Evolutionary conservation across 2,329 filamentous ascomycete genomes (phyloP), one percentile per base, ranked within the genome.

Genomic region (Onygena corvina): DNA sequence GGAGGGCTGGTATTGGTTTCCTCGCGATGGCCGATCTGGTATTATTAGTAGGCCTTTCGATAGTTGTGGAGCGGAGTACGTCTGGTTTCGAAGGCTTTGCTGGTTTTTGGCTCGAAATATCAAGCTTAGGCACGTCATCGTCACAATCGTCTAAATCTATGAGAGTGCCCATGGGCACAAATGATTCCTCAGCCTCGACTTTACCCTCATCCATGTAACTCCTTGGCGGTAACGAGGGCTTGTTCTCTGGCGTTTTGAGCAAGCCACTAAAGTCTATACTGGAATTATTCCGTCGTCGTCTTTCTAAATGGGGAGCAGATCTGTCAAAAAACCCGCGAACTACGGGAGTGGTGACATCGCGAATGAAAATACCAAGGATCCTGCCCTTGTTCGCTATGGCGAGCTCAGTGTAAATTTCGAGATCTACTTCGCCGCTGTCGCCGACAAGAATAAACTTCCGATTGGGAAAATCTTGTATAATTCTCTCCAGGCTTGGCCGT

Each of bases 341-440:
- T 31, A 84, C 76, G 0, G 83, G 77, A 0, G 87, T 94, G 0
- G 92, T 98, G 18, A 98, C 86, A 65, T 98, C 92, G 49, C 93
- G 79, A 55, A 98, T 96, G 65, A 96, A 96, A 4, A 98, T 79
- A 0, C 81, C 92, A 25, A 88, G 71, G 1, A 98, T 81, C 23
- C 86, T 79, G 0, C 85, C 84, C 0, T 89, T 90, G 58, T 96
- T 83, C 2, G 85, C 80, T 29, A 90, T 61, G 0, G 84, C 89
- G n/a, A 94, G 76, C 54, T 98, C 92, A 0, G 89, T 95, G 61
- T 98, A 98, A 0, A 96, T 88, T 64, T 98, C 93, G 2, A 98
- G 72, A 66, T 98, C 93, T 5, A 90, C 92, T 67, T 98, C 92
- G 31, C 93, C 92, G 58, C 89, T 95, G 63, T 98, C 92, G 6